phyloP scores from a whole-genome alignment of 2,329 filamentous ascomycete species.

The Rosellinia necatrix region DNA sequence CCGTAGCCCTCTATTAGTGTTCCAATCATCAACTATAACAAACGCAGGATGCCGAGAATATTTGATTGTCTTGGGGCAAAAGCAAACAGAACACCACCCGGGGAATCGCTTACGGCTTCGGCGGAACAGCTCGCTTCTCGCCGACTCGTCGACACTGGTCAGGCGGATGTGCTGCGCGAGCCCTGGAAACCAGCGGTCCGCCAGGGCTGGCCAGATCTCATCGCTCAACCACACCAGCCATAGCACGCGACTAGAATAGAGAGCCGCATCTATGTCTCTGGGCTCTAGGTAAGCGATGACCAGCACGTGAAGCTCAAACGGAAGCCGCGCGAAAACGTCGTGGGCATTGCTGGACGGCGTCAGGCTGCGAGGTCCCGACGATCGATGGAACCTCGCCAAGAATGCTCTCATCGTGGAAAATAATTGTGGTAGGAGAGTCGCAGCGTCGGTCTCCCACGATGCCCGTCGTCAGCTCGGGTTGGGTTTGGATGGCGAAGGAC shows the following conservation, averaged over 20 bases:
- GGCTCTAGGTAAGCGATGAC: conserved; percentile 35
- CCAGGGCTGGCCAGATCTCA: conserved; percentile 38
- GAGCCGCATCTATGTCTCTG: conserved; percentile 31
- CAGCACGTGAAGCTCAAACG: conserved; percentile 38
- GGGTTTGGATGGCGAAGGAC: no score
- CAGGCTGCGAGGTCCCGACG: conserved; percentile 8
- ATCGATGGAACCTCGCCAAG: conserved; percentile 23
- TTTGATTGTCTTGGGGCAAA: no score
- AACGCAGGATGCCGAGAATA: no score
- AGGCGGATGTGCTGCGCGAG: conserved; percentile 33
- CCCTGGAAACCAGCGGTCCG: conserved; percentile 37
- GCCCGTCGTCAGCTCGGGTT: no score
- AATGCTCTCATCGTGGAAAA: conserved; percentile 19
- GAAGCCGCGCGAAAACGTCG: conserved; percentile 37
- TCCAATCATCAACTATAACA: no score
- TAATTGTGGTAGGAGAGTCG: neutral
- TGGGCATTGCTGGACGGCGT: conserved; percentile 1
- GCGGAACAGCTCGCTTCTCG: conserved; percentile 32
- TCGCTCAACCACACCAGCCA: conserved; percentile 37
- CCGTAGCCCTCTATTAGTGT: no score
- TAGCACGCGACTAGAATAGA: conserved; percentile 32
- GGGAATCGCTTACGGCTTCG: no score
- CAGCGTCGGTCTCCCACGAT: no score
- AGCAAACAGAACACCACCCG: no score
- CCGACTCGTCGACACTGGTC: conserved; percentile 18